Base-by-base conservation (phyloP, 345 rosid species). In the Linum tenue region DNA sequence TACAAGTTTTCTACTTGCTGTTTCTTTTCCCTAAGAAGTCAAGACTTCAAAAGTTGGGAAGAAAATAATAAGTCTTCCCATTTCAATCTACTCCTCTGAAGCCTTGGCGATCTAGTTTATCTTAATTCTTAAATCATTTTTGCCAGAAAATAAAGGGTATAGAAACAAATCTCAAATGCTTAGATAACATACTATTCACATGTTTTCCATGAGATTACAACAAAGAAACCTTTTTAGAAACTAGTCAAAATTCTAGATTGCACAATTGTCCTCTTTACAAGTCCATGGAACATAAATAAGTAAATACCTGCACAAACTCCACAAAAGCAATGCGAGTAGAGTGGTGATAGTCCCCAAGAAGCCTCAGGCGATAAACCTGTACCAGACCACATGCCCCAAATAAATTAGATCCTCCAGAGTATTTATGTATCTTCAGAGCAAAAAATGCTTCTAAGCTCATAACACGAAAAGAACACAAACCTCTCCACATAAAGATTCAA, bases 281-380 rank as follows among this genome's bases (percentile, higher is more conserved):
- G 14, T 48, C 14, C 3, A 48, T 48, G 53, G 53, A 48, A 9
- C 9, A 48, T 7, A 60, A 56, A 67, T 59, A 68, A 39, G 56
- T 35, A 65, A 41, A 69, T 84, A 88, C 95, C 89, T 82, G 82
- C 37, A 82, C 79, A 39, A 88, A 88, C 79, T 88, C 95, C 56
- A 88, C 95, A 71, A 88, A 88, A 72, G 95, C 95, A 67, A 88
- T 85, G 36, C 95, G 91, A 71, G 95, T 88, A 17, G 89, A 84
- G 71, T 88, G 91, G 58, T 88, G 91, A 74, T 84, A 85, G 51
- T 88, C 95, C 55, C 95, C 95, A 48, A 88, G 86, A 56, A 88
- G 69, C 87, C 95, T 85, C 79, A 88, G 69, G 53, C 95, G 91
- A 56, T 81, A 78, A 68, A 88, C 95, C 95, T 88, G 76, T 44